Evolutionary conservation across 148 eudicot species (phyloP), one percentile per base, ranked within the genome.

Genomic region (Rhododendron henanense): DNA sequence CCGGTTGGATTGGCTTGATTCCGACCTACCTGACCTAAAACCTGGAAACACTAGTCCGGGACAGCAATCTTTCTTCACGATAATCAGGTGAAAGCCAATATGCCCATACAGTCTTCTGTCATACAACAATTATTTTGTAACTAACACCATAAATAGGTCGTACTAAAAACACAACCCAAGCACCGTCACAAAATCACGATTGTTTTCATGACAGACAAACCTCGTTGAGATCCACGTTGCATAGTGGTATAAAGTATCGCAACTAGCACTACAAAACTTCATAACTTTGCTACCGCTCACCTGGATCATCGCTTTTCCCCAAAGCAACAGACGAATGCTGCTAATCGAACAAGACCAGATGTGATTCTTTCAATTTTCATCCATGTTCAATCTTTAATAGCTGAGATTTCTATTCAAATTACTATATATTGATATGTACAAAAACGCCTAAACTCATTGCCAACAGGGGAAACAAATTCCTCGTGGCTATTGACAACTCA

Each of bases 371-470:
- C 28, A 31, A 28, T 45, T 69, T 31, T 47, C 23, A 31, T 80
- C 15, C 13, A 37, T 21, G 47, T 35, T 53, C 69, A 31, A 80
- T 28, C 31, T 51, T 31, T 9, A 16, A 83, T 47, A 71, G n/a
- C 65, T 84, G 67, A 84, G 85, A 78, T 84, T 45, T 63, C 78
- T 79, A 44, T 57, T 18, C 21, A 55, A 78, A 59, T 25, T 3
- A 16, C 83, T 81, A 35, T 35, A 35, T 41, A 65, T 35, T 28
- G 21, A 31, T 85, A 84, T 87, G 67, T 74, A 84, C 87, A 75
- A 67, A 80, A 57, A 84, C 75, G 84, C 41, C 87, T 81, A 53
- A 21, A 31, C 57, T 71, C 59, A 79, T 35, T n/a, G 11, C 28
- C 79, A 19, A 44, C 39, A 84, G 44, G 14, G 14, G 0, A 80